Evolutionary conservation across 164 flowering plant species (phyloP).

Genomic region (Liriodendron chinense): DNA sequence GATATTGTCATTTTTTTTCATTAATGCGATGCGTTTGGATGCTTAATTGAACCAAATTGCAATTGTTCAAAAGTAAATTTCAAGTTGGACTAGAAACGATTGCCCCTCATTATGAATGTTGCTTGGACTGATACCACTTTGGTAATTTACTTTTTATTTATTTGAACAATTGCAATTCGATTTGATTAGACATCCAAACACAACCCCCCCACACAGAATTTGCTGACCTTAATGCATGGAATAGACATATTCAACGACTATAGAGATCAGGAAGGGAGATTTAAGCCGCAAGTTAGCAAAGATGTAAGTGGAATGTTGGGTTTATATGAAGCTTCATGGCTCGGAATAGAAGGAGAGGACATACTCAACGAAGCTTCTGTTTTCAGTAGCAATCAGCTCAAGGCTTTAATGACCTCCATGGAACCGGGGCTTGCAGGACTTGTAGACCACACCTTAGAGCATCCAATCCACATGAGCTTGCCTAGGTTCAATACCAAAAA

Average conservation of each 20-base stretch:
- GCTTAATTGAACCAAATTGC: no score
- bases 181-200: no score
- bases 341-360: slow-evolving; percentile 42
- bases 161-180: no score
- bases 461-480: slow-evolving; percentile 45
- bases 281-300: slow-evolving; percentile 8
- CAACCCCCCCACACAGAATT: no score
- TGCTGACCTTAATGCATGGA: background rate
- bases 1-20: no score
- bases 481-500: slow-evolving; percentile 30
- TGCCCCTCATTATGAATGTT: no score
- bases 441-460: slow-evolving; percentile 19
- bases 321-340: slow-evolving; percentile 35
- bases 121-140: no score
- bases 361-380: slow-evolving; percentile 42
- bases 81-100: no score
- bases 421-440: slow-evolving; percentile 13
- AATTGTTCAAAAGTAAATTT: no score
- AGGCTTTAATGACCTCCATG: background rate
- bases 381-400: slow-evolving; percentile 32
- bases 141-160: no score
- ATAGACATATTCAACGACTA: slow-evolving; percentile 33
- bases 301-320: slow-evolving; percentile 28
- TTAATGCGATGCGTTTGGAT: no score
- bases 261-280: slow-evolving; percentile 25